Base-by-base conservation (phyloP, 495 filamentous ascomycete species). In the Poronia punctata region DNA sequence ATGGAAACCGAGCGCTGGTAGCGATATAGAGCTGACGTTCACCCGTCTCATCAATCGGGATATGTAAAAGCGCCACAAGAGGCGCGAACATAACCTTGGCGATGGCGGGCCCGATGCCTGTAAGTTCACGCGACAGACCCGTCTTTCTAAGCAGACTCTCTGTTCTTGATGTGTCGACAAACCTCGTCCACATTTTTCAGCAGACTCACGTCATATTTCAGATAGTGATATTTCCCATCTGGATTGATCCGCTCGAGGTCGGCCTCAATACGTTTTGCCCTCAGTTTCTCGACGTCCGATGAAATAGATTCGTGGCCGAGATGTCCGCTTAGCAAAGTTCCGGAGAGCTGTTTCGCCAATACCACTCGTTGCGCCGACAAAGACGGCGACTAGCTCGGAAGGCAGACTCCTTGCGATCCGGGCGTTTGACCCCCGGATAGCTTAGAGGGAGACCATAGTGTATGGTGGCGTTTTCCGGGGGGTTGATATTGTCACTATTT, bases 121-220 rank as follows among this genome's bases (percentile, higher is more conserved):
- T 40, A 12, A 39, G 35, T 17, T 40, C 35, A 25, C 46, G 40
- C 17, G 35, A 30, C n/a, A 47, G 22, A 9, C 50, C 55, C 3
- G 70, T 70, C 20, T 64, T 61, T 14, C 82, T 77, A 1, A 58
- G 16, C 56, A n/a, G 50, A 46, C 45, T 82, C 76, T 34, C 68
- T 67, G 4, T 39, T 41, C 31, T 64, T 57, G 34, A 84, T 76
- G 17, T 75, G 57, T 0, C 53, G 43, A 41, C 74, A 81, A 1
- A 69, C 60, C 5, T 66, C 50, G 50, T 81, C 77, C 16, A 80
- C 77, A 22, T 62, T 68, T 4, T 54, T 51, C 1, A 84, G 58
- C 2, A 82, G 56, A 8, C 69, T 73, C 5, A 80, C 54, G 48
- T 86, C 79, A 10, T 62, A 56, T 12, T 51, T 49, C 37, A 83